A percentile compares a stretch with the other conserved stretches of the same genome.
Conservation (phyloP, 768 basidiomycete genomes). For the Lactarius hatsudake region DNA sequence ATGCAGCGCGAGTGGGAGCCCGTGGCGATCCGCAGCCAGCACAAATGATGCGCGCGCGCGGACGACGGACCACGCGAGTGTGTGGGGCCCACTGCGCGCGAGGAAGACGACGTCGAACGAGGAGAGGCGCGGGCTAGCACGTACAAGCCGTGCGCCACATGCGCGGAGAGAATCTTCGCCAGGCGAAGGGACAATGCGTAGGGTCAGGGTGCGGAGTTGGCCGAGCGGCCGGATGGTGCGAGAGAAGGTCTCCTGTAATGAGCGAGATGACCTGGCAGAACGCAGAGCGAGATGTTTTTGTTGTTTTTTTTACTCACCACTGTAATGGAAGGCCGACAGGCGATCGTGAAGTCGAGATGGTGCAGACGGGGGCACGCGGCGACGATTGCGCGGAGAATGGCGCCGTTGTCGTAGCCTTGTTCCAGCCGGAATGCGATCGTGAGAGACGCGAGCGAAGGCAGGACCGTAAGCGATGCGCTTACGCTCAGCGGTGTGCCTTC, state of each 20-base stretch:
- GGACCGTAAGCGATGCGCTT: slow-evolving; percentile 53
- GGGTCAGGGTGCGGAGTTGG: slow-evolving; percentile 57
- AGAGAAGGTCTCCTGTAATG: slow-evolving; percentile 56
- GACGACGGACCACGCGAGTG: neutral
- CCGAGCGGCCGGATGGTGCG: slow-evolving; percentile 59
- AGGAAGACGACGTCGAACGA: slow-evolving; percentile 66
- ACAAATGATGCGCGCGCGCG: slow-evolving; percentile 20
- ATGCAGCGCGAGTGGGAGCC: slow-evolving; percentile 23
- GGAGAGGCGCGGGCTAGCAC: slow-evolving; percentile 61
- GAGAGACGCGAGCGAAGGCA: slow-evolving; percentile 55
- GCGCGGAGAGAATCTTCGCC: slow-evolving; percentile 58
- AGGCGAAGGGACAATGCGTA: slow-evolving; percentile 65
- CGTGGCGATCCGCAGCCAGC: slow-evolving; percentile 23
- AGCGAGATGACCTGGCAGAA: neutral
- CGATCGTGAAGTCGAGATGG: slow-evolving; percentile 63
- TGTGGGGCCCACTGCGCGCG: slow-evolving; percentile 41
- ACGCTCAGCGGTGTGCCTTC: slow-evolving; percentile 64
- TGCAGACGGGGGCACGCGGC: slow-evolving; percentile 62
- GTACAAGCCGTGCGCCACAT: slow-evolving; percentile 62
- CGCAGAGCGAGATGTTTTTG: neutral
- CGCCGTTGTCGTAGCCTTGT: slow-evolving; percentile 66
- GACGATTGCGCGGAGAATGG: slow-evolving; percentile 63
- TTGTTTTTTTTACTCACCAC: slow-evolving; percentile 45
- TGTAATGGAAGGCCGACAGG: slow-evolving; percentile 68
- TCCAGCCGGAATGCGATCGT: slow-evolving; percentile 67